phyloP scores from a whole-genome alignment of 2,329 filamentous ascomycete genomes.

The Penicillium sp. region DNA sequence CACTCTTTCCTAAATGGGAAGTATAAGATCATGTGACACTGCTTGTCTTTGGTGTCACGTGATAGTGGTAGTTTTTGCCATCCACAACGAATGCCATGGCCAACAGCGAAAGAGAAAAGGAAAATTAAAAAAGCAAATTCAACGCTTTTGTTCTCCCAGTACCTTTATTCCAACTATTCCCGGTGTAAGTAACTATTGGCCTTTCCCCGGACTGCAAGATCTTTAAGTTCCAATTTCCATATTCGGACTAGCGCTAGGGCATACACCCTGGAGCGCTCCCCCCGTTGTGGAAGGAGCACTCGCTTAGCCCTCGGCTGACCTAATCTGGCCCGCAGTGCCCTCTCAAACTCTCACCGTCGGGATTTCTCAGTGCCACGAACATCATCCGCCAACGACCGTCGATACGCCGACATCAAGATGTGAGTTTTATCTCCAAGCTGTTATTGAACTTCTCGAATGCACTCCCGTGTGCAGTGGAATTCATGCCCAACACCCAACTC shows the following conservation, averaged over 20 bases:
- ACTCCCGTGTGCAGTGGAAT: slow-evolving; percentile 9
- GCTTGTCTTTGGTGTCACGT: background rate
- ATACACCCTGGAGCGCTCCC: slow-evolving; percentile 1
- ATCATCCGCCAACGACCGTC: slow-evolving; percentile 41
- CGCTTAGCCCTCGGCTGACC: slow-evolving; percentile 34
- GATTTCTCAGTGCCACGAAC: slow-evolving; percentile 37
- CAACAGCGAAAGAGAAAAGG: background rate
- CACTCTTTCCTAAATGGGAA: background rate
- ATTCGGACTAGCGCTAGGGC: slow-evolving; percentile 15
- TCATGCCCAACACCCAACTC: slow-evolving; percentile 4
- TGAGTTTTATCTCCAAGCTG: slow-evolving; percentile 31
- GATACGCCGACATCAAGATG: slow-evolving; percentile 41
- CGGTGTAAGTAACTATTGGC: background rate
- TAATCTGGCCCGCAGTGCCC: slow-evolving; percentile 28
- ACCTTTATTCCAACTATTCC: background rate
- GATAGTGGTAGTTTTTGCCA: background rate
- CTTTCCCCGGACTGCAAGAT: slow-evolving; percentile 8
- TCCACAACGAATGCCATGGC: background rate
- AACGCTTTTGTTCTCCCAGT: background rate
- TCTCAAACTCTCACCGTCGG: slow-evolving; percentile 36
- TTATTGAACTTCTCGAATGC: slow-evolving; percentile 17
- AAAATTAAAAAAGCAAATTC: too few species aligned
- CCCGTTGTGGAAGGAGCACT: slow-evolving; percentile 12
- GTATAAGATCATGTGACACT: slow-evolving; percentile 1
- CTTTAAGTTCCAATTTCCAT: slow-evolving; percentile 3